These are phyloP conservation scores for Geotrichum fermentans DNA, from an alignment of 1,139 yeast genomes.

Conservation along the genomic window DNA sequence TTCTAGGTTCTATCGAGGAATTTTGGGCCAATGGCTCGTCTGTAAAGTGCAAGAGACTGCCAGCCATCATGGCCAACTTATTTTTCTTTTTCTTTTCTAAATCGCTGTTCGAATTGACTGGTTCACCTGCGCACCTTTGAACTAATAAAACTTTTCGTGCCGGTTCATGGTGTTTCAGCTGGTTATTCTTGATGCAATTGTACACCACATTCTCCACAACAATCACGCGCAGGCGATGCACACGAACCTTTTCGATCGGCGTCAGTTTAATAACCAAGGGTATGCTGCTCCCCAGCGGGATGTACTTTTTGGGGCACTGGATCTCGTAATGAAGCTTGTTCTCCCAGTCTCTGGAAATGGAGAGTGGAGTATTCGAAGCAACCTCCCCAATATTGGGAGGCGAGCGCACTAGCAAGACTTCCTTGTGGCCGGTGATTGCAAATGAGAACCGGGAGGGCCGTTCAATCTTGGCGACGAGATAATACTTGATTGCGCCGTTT, in stretches of 20 bases:
- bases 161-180: conserved; percentile 31
- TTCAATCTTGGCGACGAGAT: conserved; percentile 33
- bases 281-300: conserved; percentile 62
- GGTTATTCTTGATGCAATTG: conserved; percentile 39
- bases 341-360: conserved; percentile 79
- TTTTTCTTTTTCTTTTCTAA: conserved; percentile 7
- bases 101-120: conserved; percentile 15
- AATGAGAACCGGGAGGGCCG: conserved; percentile 35
- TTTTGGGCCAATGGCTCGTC: too few relatives aligned
- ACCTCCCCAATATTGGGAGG: conserved; percentile 70
- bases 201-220: conserved; percentile 69
- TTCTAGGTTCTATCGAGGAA: background rate
- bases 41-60: conserved; percentile 15
- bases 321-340: conserved; percentile 73
- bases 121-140: conserved; percentile 30
- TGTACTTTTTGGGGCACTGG: conserved; percentile 68
- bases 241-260: conserved; percentile 61
- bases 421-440: conserved; percentile 33
- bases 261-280: conserved; percentile 62
- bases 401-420: conserved; percentile 53
- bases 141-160: conserved; percentile 30
- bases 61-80: conserved; percentile 7
- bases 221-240: conserved; percentile 69
- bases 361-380: conserved; percentile 73
- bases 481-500: conserved; percentile 34